Evolutionary conservation across 192 early-diverging fungal genomes (phyloP), one percentile per base, ranked within the genome.

Genomic region (Umbelopsis sp.): DNA sequence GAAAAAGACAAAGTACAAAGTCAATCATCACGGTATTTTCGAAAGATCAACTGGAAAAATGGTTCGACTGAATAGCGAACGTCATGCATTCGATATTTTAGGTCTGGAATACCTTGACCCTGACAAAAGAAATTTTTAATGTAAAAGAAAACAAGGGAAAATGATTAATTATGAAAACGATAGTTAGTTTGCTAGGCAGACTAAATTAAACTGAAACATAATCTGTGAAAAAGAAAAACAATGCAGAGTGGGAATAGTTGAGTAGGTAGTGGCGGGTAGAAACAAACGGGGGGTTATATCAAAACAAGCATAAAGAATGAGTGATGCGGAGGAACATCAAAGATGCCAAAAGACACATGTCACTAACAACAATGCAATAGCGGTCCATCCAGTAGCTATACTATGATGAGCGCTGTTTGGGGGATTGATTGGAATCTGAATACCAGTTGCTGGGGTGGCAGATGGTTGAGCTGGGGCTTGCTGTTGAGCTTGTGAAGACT

Each of bases 351-450:
- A 62, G 16, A 62, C 17, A 17, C 56, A 62, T 29, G 56, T 34
- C 14, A 62, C 56, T 8, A 62, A 20, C 56, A 62, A 31, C 29
- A 62, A 12, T 1, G 29, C 31, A 16, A 26, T 12, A 32, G 56
- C 31, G 26, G 56, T 31, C 56, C 17, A 20, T 32, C 56, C 56
- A 2, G 31, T 34, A 0, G 29, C 56, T 12, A 62, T 29, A 21
- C 47, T 49, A 11, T 34, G 56, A 32, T 29, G 17, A 32, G 56
- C 56, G 29, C 56, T 62, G 31, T 62, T 62, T 11, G 56, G 56
- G 14, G 56, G 56, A 32, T 36, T 62, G 29, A 62, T 62, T 31
- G 56, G 56, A 3, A 62, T 62, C 26, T 62, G 56, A 17, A 62
- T 62, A 34, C 56, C 56, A 4, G 16, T 34, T 20, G 56, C 56